Base-by-base conservation (phyloP, 2,329 filamentous ascomycete genomes). In the Xylaria sp. region DNA sequence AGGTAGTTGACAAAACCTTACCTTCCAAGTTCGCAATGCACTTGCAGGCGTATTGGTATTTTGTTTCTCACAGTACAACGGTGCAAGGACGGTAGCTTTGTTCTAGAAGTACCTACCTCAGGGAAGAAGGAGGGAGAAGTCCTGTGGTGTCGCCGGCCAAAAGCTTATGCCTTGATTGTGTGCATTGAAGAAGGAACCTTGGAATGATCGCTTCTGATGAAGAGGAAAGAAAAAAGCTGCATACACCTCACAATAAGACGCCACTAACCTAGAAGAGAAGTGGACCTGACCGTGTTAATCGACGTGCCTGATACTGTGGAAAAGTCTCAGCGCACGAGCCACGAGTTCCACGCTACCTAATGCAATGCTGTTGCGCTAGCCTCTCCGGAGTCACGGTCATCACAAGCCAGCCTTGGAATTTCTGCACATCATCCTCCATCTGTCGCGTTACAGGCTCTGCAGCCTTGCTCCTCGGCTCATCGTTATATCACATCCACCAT, bases 371-470 rank as follows among this genome's bases (percentile, higher is more conserved):
- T 49, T 11, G 31, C 65, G 61, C 65, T 61, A 67, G 64, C 51
- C 36, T 57, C 29, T 44, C 50, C 44, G n/a, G 47, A 39, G 25
- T 27, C n/a, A n/a, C 60, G 22, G 47, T 53, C 50, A 29, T 50
- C 51, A 45, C 44, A 33, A 50, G 59, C 64, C 64, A 69, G 66
- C 66, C 59, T 68, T 61, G 63, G 63, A 53, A 63, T 63, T 68
- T 66, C 56, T 67, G 51, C 64, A 61, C 47, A 45, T 57, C 39
- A 55, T 55, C 44, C 54, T 59, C 45, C 33, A 45, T 58, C 25
- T 9, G 38, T 54, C 63, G 54, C 67, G 57, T 65, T 47, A 38
- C 64, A 66, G 54, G 54, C 42, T 61, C 54, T 31, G 47, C 47
- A 55, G 57, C 67, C 63, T 66, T 57, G 51, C 42, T 57, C 31